Evolutionary conservation across 208 protist genomes (phyloP).

Genomic region (Crithidia sp.): DNA sequence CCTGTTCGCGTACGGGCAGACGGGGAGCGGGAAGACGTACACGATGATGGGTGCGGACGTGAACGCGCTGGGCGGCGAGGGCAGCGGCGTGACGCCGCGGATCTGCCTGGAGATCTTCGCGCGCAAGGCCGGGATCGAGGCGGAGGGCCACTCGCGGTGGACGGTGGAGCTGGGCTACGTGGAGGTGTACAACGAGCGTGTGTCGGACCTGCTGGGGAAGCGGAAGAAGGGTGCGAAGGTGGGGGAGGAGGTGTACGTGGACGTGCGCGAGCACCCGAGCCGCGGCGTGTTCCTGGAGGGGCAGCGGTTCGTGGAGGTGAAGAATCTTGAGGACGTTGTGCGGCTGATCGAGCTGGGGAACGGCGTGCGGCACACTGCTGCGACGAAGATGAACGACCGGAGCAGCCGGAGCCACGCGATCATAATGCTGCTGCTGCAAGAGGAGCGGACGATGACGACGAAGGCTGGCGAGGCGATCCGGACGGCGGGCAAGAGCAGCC

Average conservation of each 20-base stretch:
- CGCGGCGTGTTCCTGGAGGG: slow-evolving; percentile 51
- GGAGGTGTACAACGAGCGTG: slow-evolving; percentile 91
- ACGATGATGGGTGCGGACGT: slow-evolving; percentile 86
- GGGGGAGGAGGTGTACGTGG: slow-evolving; percentile 62
- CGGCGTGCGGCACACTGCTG: slow-evolving; percentile 67
- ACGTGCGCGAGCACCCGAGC: slow-evolving; percentile 52
- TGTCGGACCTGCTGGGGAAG: slow-evolving; percentile 66
- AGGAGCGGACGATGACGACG: slow-evolving; percentile 45
- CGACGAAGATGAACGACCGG: slow-evolving; percentile 88
- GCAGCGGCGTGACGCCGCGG: slow-evolving; percentile 73
- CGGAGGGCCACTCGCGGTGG: slow-evolving; percentile 51
- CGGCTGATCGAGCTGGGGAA: slow-evolving; percentile 62
- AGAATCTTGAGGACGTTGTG: slow-evolving; percentile 55
- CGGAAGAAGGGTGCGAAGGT: slow-evolving; percentile 63
- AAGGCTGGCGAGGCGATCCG: slow-evolving; percentile 75
- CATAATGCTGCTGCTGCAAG: slow-evolving; percentile 59
- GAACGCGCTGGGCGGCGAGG: slow-evolving; percentile 31
- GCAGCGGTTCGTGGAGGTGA: slow-evolving; percentile 43
- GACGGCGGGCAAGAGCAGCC: slow-evolving; percentile 50
- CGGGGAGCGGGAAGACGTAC: slow-evolving; percentile 94
- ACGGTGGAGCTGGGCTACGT: slow-evolving; percentile 68
- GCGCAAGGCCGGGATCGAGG: slow-evolving; percentile 35
- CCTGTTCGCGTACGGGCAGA: slow-evolving; percentile 94
- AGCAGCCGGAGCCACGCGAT: slow-evolving; percentile 91
- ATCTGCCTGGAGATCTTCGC: slow-evolving; percentile 68